Evolutionary conservation across 495 filamentous ascomycete species (phyloP), one percentile per base, ranked within the genome.

Genomic region (Jackrogersella multiformis): DNA sequence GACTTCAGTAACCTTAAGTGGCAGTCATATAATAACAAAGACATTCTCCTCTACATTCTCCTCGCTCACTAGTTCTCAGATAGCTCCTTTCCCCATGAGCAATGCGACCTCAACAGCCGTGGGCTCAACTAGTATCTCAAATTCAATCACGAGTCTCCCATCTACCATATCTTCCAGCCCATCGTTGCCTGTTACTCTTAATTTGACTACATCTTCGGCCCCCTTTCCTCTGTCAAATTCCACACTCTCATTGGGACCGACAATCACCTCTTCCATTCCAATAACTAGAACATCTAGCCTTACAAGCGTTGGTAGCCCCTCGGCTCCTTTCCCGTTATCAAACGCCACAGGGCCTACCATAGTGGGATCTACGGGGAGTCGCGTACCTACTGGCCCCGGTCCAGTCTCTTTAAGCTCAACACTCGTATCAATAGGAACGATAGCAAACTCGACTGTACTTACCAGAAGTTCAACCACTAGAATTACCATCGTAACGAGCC

Each of bases 281-380:
- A 30, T 18, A 52, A 59, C 54, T 18, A 38, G 28, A 26, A 36
- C n/a, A 45, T 54, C 28, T 24, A 18, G 55, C 18, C 23, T 32
- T 32, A 18, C 15, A 3, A 32, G 18, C 26, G n/a, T 24, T 42
- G 9, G 41, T 26, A 61, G 54, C 21, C 26, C 28, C 28, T 51
- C 66, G 5, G 42, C 61, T 0, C 67, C 74, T 24, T 74, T 71
- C 39, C 68, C 70, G 10, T 44, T 56, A n/a, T 49, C 62, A 16
- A 75, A 72, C 42, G 35, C 39, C 10, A 75, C 73, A 34, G 26
- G 51, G 45, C 35, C 52, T 45, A 64, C 42, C n/a, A 36, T 16
- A 39, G 26, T 49, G 5, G 32, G 36, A 8, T 49, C 61, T 41
- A 66, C 67, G 15, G 56, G 56, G 13, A 62, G 56, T 39, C 61